Evolutionary conservation across 345 rosid genomes (phyloP).

Genomic region (Balakata baccata): DNA sequence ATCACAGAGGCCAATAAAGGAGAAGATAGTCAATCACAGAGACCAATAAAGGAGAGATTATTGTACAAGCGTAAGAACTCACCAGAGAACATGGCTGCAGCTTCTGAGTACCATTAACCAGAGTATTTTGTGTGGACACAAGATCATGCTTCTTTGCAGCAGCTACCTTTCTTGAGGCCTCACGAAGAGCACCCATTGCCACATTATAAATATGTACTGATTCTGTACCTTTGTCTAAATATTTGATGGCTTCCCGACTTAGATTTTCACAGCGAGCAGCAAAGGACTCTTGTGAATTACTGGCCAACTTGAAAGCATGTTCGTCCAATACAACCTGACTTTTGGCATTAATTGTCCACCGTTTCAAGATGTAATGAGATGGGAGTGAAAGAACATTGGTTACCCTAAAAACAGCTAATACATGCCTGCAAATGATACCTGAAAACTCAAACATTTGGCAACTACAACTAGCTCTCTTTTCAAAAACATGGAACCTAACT

Average conservation of each 20-base stretch:
- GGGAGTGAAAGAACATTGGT: slow-evolving; percentile 49
- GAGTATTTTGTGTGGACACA: slow-evolving; percentile 8
- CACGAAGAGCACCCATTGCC: slow-evolving; percentile 42
- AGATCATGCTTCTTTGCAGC: slow-evolving; percentile 30
- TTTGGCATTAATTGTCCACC: slow-evolving; percentile 52
- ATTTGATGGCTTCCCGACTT: slow-evolving; percentile 37
- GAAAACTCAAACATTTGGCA: slow-evolving; percentile 53
- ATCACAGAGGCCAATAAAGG: background rate
- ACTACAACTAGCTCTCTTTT: slow-evolving; percentile 45
- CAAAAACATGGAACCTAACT: slow-evolving; percentile 37
- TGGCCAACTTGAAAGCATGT: slow-evolving; percentile 19
- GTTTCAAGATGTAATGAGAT: slow-evolving; percentile 40
- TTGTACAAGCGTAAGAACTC: slow-evolving; percentile 14
- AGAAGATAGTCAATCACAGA: background rate
- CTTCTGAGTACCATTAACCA: slow-evolving; percentile 17
- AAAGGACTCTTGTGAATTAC: slow-evolving; percentile 27
- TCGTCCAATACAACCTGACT: slow-evolving; percentile 33
- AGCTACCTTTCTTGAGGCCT: slow-evolving; percentile 37
- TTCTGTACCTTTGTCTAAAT: slow-evolving; percentile 36
- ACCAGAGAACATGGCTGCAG: slow-evolving; percentile 30
- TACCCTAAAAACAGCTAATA: slow-evolving; percentile 46
- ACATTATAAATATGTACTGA: slow-evolving; percentile 26
- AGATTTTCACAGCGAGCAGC: slow-evolving; percentile 38
- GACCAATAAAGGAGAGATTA: background rate
- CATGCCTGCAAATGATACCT: slow-evolving; percentile 46